phyloP scores from a whole-genome alignment of 352 stramenopile genomes.

The Thraustochytrium sp. region DNA sequence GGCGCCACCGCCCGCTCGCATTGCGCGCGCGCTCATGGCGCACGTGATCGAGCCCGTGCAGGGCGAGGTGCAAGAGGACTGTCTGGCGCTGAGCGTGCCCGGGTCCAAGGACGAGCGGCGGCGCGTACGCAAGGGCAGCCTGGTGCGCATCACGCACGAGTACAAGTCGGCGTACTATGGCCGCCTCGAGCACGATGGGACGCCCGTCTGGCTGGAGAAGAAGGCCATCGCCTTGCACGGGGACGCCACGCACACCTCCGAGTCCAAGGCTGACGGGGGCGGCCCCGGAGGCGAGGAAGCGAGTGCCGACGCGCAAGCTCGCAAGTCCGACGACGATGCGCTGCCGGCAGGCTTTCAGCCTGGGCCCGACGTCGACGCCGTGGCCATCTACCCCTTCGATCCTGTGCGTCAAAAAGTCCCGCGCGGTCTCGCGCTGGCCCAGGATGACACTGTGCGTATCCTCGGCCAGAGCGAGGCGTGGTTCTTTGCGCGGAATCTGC shows the following conservation, averaged over 20 bases:
- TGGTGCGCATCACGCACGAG: background rate
- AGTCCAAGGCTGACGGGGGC: background rate
- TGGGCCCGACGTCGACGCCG: background rate
- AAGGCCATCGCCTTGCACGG: background rate
- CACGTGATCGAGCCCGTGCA: background rate
- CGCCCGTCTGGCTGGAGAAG: slow-evolving; percentile 24
- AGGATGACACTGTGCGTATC: background rate
- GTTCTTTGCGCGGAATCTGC: background rate
- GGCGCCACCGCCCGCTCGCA: background rate
- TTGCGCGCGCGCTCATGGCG: background rate
- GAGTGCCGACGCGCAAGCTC: background rate
- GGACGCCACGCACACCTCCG: background rate
- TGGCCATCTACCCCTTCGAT: slow-evolving; percentile 19
- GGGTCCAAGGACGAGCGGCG: background rate
- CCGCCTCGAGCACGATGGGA: background rate
- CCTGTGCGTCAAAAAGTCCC: background rate
- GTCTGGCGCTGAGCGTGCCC: background rate
- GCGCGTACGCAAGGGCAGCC: background rate
- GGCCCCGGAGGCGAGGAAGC: background rate
- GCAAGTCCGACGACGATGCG: background rate
- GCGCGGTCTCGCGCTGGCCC: background rate
- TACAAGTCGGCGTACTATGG: slow-evolving; percentile 33
- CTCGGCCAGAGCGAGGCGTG: background rate
- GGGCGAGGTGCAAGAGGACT: background rate
- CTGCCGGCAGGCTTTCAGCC: background rate